Base-by-base conservation (phyloP, 2,329 filamentous ascomycete genomes). In the Arthroderma sp. region DNA sequence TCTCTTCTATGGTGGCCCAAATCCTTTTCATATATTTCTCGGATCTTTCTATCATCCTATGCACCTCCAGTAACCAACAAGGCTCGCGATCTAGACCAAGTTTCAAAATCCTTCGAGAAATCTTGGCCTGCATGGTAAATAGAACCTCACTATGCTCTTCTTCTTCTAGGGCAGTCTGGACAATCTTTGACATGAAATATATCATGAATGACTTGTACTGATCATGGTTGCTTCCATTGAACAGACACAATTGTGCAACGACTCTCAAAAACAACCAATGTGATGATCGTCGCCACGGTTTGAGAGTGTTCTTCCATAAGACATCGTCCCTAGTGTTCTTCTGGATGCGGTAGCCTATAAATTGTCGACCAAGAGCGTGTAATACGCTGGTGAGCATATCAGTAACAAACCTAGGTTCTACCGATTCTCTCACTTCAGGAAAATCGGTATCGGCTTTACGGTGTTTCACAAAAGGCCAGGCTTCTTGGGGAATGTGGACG, bases 251-350 rank as follows among this genome's bases (percentile, higher is more conserved):
- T 30, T 79, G 73, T 1, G 77, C 48, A 0, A 65, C 56, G 2
- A 77, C 72, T 0, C 73, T 68, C 3, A 78, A 45, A 0, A 77
- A 59, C 0, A 78, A 59, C 73, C 73, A 79, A 0, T 69, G 43
- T 0, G 73, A 62, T 5, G 74, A 77, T 36, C 69, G 56, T 15
- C 68, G 59, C 74, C 73, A 78, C 0, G 69, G 69, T 1, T 45
- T 29, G 1, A 49, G 48, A 11, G 47, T 48, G 45, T 52, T 44
- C 1, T 53, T 48, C 58, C 62, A 75, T 2, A 71, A 48, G 1
- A 75, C 64, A 5, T 78, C 72, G 36, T 78, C 73, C 1, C 70
- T 66, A 0, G 69, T 71, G 37, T 69, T 60, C 48, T 78, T 79
- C 36, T 51, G 59, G 27, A 78, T 61, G 0, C 57, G 54, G 0